These are phyloP conservation scores for Cladorrhinum sp. DNA, from an alignment of 2,329 filamentous ascomycete species.

Conservation along the genomic window DNA sequence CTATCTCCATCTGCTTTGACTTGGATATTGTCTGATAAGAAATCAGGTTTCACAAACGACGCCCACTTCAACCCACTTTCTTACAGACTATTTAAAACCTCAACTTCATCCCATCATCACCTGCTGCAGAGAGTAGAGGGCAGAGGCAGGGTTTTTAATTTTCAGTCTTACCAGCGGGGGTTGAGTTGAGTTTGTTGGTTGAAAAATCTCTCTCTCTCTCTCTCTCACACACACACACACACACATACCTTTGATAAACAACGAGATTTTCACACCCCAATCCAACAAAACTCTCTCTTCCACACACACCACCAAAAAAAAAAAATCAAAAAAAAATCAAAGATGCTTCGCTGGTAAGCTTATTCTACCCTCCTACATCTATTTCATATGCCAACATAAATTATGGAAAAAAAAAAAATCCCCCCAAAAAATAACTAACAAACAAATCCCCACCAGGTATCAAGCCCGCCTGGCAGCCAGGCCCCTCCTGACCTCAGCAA, in stretches of 20 bases:
- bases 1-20: background rate
- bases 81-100: background rate
- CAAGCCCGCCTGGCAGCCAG: constrained; percentile 75
- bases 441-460: constrained; percentile 56
- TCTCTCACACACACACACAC: background rate
- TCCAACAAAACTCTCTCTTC: background rate
- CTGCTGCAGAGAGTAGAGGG: background rate
- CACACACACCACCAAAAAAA: background rate
- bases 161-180: background rate
- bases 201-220: background rate
- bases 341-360: constrained; percentile 6
- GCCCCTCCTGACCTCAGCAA: constrained; percentile 83
- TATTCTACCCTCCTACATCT: background rate
- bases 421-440: constrained; percentile 32
- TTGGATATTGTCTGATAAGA: background rate
- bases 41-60: background rate
- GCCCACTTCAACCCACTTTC: background rate
- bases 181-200: background rate
- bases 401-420: no score
- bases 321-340: background rate
- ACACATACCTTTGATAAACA: no score
- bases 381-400: no score
- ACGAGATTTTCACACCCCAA: no score
- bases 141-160: background rate
- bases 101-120: background rate